Evolutionary conservation across 257 asterid genomes (phyloP), one percentile per base, ranked within the genome.

Genomic region (Capsicum chinense): DNA sequence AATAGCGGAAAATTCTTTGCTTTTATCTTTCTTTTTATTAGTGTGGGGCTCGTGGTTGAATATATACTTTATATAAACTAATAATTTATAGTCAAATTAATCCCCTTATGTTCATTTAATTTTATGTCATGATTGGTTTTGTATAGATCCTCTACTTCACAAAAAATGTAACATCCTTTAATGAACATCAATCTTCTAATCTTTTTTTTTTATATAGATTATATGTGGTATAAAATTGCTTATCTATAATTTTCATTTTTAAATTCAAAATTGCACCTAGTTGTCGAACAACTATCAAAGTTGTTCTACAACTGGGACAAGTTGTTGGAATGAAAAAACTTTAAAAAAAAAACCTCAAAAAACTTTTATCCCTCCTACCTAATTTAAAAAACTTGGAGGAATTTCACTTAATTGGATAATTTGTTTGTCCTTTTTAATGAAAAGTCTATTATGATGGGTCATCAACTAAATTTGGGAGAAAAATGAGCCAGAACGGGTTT

Each of bases 51-150:
- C 35, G 64, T 78, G 66, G 82, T 78, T 78, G 82, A 78, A 78
- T 33, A 78, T 78, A 78, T 54, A 15, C 82, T 78, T 54, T 54
- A 54, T 19, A 78, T 14, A 26, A 26, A 35, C 48, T 54, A 78
- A 52, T 78, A 78, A 54, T 78, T 78, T 78, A 78, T 78, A 54
- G 33, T 54, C 64, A 78, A 54, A 78, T 33, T 78, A 78, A 78
- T n/a, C 17, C 64, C 82, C 62, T 48, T 11, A 7, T 52, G 48
- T 26, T 7, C 56, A 16, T 26, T 78, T 54, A 39, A 71, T 14
- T 26, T 14, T 74, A 50, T 47, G 39, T 73, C 79, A 47, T 71
- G 79, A 44, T 71, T 69, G 56, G 42, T 69, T 69, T 69, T 71
- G 44, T 39, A 35, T 71, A 71, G 58, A 71, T 71, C 79, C 79